These are phyloP conservation scores for Beta corolliflora DNA, from an alignment of 179 eudicot genomes.

Conservation along the genomic window DNA sequence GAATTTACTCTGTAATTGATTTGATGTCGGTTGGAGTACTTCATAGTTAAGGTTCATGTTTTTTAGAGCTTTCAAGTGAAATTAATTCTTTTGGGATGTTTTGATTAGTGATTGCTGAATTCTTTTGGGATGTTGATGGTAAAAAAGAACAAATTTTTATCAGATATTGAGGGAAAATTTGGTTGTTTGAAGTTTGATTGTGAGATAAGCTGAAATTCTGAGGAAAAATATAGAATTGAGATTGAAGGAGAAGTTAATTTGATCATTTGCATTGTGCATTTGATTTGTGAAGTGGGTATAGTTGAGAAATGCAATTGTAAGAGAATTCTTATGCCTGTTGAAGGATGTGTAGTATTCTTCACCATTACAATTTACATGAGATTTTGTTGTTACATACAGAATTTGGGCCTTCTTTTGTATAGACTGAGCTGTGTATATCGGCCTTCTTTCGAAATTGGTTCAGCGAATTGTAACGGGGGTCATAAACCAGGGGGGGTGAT, in stretches of 20 bases:
- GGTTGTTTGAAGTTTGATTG: conserved; percentile 13
- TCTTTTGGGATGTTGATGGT: not conserved
- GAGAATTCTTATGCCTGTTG: not conserved
- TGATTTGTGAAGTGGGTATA: not conserved
- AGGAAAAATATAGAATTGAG: not conserved
- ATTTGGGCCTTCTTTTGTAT: not conserved
- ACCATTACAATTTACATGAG: not conserved
- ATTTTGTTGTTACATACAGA: not conserved
- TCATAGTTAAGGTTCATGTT: no score
- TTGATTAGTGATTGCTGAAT: not conserved
- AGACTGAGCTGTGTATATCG: not conserved
- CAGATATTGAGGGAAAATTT: not conserved
- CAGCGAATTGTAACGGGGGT: no score
- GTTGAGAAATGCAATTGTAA: not conserved
- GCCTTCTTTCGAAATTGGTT: no score
- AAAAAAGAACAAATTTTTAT: not conserved
- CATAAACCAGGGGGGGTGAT: no score
- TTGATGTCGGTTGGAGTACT: no score
- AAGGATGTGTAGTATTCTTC: not conserved
- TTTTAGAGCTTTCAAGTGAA: not conserved
- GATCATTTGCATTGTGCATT: not conserved
- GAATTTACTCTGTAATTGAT: not conserved
- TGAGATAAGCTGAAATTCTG: not conserved
- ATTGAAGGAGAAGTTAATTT: not conserved
- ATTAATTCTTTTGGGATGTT: not conserved